Evolutionary conservation across 169 alveolate genomes (phyloP).

Genomic region (Plasmodium berghei): DNA sequence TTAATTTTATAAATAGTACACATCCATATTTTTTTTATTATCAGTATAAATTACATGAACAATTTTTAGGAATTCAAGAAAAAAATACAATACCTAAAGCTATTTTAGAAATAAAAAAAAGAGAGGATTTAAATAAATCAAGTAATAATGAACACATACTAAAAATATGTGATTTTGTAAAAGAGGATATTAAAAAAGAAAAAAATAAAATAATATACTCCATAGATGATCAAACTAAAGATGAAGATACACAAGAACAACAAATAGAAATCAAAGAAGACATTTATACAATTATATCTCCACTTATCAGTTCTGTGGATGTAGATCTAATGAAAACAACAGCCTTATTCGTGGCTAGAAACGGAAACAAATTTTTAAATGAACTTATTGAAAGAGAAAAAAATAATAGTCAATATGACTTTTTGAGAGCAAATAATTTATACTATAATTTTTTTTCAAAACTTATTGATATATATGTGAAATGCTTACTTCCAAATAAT

Average conservation of each 20-base stretch:
- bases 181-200: conserved; percentile 79
- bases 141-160: conserved; percentile 75
- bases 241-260: conserved; percentile 20
- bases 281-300: conserved; percentile 85
- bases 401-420: conserved; percentile 94
- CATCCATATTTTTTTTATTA: conserved; percentile 91
- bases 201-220: conserved; percentile 74
- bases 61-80: conserved; percentile 60
- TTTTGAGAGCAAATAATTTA: conserved; percentile 96
- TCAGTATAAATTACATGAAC: conserved; percentile 87
- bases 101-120: conserved; percentile 80
- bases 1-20: conserved; percentile 86
- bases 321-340: conserved; percentile 94
- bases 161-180: conserved; percentile 76
- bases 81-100: conserved; percentile 76
- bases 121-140: conserved; percentile 72
- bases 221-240: conserved; percentile 30
- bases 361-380: conserved; percentile 95
- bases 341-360: conserved; percentile 97
- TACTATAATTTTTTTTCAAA: conserved; percentile 94
- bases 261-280: conserved; percentile 72
- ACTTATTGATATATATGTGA: conserved; percentile 95
- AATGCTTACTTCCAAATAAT: conserved; percentile 93
- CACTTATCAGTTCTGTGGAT: conserved; percentile 84
- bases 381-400: conserved; percentile 90